Base-by-base conservation (phyloP, 176 grass and related monocot genomes). In the Zoysia japonica region DNA sequence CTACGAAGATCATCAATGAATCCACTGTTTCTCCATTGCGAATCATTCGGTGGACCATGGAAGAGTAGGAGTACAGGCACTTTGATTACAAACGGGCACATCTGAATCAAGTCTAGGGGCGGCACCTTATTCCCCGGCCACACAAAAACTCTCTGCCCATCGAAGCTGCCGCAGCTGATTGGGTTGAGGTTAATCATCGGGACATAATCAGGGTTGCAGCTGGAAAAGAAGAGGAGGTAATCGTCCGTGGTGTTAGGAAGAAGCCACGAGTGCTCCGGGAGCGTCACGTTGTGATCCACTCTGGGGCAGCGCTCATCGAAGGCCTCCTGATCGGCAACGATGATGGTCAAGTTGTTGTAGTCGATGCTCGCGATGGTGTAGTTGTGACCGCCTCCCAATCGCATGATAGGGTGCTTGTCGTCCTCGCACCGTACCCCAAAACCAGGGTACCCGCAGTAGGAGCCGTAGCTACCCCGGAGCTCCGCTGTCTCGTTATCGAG, bases 401-500 rank as follows among this genome's bases (percentile, higher is more conserved):
- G 28, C 28, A 81, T 12, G 55, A 5, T 2, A 36, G 71, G 38
- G 16, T n/a, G 17, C 66, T 14, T 9, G 53, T 3, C 15, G 0
- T 81, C 75, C 7, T 80, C 20, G 40, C 79, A 73, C 0, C 0
- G 0, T 39, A 86, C 61, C 44, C 7, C 60, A 38, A 91, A 12
- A 11, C 72, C 78, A 16, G 85, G 85, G 15, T 87, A 91, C 0
- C 61, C 72, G 28, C 81, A 86, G 85, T 46, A 48, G 0, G 77
- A 86, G 4, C 36, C 12, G 47, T 0, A 3, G 38, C 12, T 7
- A 1, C 70, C 61, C 5, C 3, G 12, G 52, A 75, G 0, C 3
- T 6, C 45, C 10, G 0, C 0, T 0, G 2, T 61, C 1, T 45
- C 0, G 0, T 0, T 0, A 0, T 19, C 0, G 3, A 15, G 3